Evolutionary conservation across 106 monocot species (phyloP), one percentile per base, ranked within the genome.

Genomic region (Cymbidium sinense): DNA sequence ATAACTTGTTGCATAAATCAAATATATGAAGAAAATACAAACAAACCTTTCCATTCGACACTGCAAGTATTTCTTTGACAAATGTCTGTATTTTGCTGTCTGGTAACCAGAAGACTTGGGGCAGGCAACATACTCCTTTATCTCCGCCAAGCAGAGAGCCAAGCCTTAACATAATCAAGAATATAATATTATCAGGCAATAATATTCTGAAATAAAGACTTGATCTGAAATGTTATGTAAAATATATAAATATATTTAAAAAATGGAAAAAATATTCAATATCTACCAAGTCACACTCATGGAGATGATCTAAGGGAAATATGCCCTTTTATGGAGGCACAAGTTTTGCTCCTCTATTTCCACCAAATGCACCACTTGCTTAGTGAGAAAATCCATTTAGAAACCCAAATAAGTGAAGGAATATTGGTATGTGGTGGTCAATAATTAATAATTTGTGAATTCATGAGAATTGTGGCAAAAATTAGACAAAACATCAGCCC

Each of bases 281-380:
- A 50, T 23, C 12, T 89, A 95, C 95, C 96, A 81, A 43, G 77
- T 98, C 94, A 72, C 96, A 94, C 55, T 94, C 84, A 77, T 98
- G 96, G 74, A 86, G 82, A 50, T 98, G 96, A 90, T 98, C 96
- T 76, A 98, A 80, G 28, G 96, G 96, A 82, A 98, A 98, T 54
- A 98, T 81, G 58, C 96, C 96, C 82, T 98, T 98, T 73, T 98
- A 91, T 21, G 94, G 96, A 7, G 94, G 94, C 51, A 94, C 87
- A 61, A 94, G 94, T 82, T 85, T 84, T 78, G 82, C 78, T 76
- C 94, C 96, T 75, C 96, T 83, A 76, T 94, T 94, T 54, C 96
- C 96, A 84, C 96, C 96, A 91, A 98, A 98, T 35, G 94, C 96
- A 75, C 96, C 96, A 79, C 93, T 90, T 87, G 44, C 37, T 71